phyloP scores from a whole-genome alignment of 208 protist genomes.

The Acanthamoeba culbertsoni region DNA sequence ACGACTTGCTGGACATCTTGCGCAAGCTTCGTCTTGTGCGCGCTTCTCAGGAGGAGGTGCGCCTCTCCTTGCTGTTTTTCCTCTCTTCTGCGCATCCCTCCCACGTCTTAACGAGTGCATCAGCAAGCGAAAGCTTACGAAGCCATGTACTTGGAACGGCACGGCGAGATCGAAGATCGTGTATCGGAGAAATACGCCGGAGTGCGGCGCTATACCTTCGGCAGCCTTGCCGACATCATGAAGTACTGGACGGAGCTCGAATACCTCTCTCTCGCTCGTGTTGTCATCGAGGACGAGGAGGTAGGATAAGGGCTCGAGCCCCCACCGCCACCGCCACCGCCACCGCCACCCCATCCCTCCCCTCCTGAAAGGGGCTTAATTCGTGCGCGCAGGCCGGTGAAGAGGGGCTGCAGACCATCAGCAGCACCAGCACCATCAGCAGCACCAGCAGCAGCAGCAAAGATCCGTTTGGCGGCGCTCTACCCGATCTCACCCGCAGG shows the following conservation, averaged over 20 bases:
- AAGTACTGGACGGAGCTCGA: conserved; percentile 29
- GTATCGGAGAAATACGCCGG: background rate
- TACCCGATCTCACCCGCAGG: background rate
- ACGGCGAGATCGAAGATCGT: background rate
- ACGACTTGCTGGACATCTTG: background rate
- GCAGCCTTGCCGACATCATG: background rate
- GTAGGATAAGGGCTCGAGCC: no score
- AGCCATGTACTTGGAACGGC: background rate
- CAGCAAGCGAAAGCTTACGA: background rate
- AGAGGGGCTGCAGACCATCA: no score
- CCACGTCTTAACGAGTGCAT: no score
- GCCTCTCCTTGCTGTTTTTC: background rate
- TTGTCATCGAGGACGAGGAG: background rate
- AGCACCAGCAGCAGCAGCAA: background rate
- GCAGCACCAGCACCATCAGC: no score
- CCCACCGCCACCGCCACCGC: no score
- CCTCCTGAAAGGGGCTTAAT: no score
- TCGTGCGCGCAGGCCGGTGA: no score
- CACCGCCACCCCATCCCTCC: no score
- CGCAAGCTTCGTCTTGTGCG: background rate
- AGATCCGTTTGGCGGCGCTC: background rate
- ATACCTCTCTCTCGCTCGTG: background rate
- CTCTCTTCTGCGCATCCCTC: background rate
- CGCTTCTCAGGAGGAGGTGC: background rate
- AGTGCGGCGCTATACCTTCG: background rate